These are phyloP conservation scores for Ceriops tagal DNA, from an alignment of 345 rosid genomes.

Conservation along the genomic window DNA sequence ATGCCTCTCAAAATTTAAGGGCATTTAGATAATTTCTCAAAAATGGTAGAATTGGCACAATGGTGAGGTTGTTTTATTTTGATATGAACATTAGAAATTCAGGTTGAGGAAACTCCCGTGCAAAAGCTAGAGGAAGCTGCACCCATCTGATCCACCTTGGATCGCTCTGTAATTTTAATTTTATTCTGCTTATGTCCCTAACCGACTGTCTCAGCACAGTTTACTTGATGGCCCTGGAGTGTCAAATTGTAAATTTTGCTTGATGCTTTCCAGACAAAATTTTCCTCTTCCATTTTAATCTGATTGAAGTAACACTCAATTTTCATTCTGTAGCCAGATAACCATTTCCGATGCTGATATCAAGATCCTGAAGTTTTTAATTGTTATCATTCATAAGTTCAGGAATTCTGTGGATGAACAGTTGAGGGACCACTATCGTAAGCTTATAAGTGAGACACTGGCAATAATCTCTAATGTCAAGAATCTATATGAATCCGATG, in stretches of 20 bases:
- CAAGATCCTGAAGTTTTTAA: slow-evolving; percentile 62
- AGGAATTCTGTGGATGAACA: slow-evolving; percentile 33
- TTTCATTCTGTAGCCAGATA: slow-evolving; percentile 49
- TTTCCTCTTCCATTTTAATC: not conserved
- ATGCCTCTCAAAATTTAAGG: too few relatives aligned
- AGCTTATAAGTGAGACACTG: slow-evolving; percentile 54
- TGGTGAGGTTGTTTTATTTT: too few relatives aligned
- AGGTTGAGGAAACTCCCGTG: too few relatives aligned
- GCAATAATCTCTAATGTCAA: slow-evolving; percentile 48
- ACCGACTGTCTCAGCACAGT: not conserved
- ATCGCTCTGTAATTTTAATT: too few relatives aligned
- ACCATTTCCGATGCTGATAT: slow-evolving; percentile 45
- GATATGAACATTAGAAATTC: too few relatives aligned
- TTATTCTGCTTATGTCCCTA: too few relatives aligned
- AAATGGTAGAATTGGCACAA: too few relatives aligned
- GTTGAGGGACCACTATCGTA: slow-evolving; percentile 28
- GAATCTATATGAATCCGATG: slow-evolving; percentile 48
- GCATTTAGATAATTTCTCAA: too few relatives aligned
- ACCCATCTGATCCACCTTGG: too few relatives aligned
- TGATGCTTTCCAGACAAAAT: not conserved
- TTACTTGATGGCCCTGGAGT: not conserved
- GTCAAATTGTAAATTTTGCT: not conserved
- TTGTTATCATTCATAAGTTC: slow-evolving; percentile 36
- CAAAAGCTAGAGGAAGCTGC: too few relatives aligned
- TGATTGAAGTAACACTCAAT: not conserved